Percentiles rank a stretch among this genome's conserved stretches.
These are phyloP conservation scores for Boletus sp. DNA, from an alignment of 1,284 basidiomycete genomes.

Conservation along the genomic window DNA sequence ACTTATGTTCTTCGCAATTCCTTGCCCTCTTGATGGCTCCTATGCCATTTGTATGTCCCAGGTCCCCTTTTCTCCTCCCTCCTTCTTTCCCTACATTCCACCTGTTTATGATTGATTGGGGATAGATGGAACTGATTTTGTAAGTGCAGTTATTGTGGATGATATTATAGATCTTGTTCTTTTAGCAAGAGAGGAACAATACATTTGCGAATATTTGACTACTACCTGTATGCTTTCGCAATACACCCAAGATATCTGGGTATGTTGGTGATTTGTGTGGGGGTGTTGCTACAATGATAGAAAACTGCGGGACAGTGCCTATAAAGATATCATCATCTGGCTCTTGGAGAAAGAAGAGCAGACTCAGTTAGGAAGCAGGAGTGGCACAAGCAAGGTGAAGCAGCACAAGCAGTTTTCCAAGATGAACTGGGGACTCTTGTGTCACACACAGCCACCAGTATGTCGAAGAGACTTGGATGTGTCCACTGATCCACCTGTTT, in stretches of 20 bases:
- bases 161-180: slow-evolving; percentile 17
- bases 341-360: slow-evolving; percentile 93
- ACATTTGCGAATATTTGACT: slow-evolving; percentile 97
- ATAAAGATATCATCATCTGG: slow-evolving; percentile 87
- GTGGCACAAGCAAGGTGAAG: slow-evolving; percentile 98
- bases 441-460: slow-evolving; percentile 92
- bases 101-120: not conserved
- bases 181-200: slow-evolving; percentile 80
- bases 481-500: slow-evolving; percentile 24
- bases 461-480: slow-evolving; percentile 40
- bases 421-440: slow-evolving; percentile 94
- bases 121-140: slow-evolving; percentile 4
- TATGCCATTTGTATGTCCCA: slow-evolving; percentile 57
- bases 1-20: slow-evolving; percentile 61
- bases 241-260: slow-evolving; percentile 81
- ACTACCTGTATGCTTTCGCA: slow-evolving; percentile 86
- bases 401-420: slow-evolving; percentile 98
- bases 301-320: slow-evolving; percentile 50
- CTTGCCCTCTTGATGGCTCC: slow-evolving; percentile 60
- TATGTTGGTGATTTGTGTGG: slow-evolving; percentile 43
- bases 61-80: not conserved
- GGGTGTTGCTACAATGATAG: slow-evolving; percentile 5
- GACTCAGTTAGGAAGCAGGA: slow-evolving; percentile 85
- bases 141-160: not conserved
- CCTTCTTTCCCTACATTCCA: no score